Evolutionary conservation across 2,329 filamentous ascomycete species (phyloP), one percentile per base, ranked within the genome.

Genomic region (Lachnellula subtilissima): DNA sequence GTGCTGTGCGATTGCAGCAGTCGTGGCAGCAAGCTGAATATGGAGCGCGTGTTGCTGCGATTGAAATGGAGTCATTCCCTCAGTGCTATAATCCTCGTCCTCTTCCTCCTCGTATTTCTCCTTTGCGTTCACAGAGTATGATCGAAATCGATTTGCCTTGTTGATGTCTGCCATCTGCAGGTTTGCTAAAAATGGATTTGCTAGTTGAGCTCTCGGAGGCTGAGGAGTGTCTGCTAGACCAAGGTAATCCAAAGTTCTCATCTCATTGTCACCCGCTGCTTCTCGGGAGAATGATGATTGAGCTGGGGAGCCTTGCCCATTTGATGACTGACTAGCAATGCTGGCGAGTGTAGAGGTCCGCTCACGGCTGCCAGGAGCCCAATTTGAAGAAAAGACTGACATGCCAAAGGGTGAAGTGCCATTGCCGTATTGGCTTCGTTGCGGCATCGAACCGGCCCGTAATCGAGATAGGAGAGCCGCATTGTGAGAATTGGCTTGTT

Each of bases 41-140:
- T 86, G 82, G 37, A 86, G 73, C 50, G 79, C 75, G 25, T 82
- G 83, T 55, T 87, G 81, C 58, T 84, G 84, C 52, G 83, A 78
- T 58, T 85, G 81, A 46, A 82, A 74, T 19, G 74, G 73, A 53
- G 82, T 69, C 56, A 75, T 69, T 22, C 79, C 79, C 28, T 64
- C 69, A 50, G 59, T 58, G 8, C 70, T 67, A 39, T 81, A 85
- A 58, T 88, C 90, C 15, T 89, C 86, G 58, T 91, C 88, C 52
- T 95, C 92, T 48, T 91, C 87, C 65, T 95, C 91, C 2, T 89
- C 92, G 67, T 97, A 97, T 72, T 94, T 95, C 71, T 97, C 93
- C 73, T 96, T 97, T 54, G 96, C 95, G 73, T 99, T 99, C 62
- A 99, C 94, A 0, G 94, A 99, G 72, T 97, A 97, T 1, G 94